These are phyloP conservation scores for Spizellomyces sp. DNA, from an alignment of 192 early-diverging fungal genomes.

Conservation along the genomic window DNA sequence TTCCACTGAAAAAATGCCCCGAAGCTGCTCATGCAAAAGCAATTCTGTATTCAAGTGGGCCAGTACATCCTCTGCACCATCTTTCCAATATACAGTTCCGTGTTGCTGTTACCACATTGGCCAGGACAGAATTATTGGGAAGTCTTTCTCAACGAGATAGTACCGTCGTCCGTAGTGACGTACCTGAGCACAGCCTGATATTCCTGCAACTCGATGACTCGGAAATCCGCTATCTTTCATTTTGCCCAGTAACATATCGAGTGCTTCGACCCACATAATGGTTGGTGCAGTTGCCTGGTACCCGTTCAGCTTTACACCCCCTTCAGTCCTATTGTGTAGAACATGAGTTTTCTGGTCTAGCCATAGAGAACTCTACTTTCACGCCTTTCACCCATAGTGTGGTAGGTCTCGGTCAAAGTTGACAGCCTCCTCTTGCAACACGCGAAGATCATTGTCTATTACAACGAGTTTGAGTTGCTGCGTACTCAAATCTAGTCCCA, in stretches of 20 bases:
- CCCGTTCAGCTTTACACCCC: conserved; percentile 18
- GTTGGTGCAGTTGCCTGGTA: conserved; percentile 64
- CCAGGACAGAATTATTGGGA: background rate
- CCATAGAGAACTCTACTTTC: too few relatives aligned
- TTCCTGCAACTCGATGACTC: conserved; percentile 42
- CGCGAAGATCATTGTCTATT: conserved; percentile 36
- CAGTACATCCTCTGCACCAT: conserved; percentile 48
- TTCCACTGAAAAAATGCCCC: conserved; percentile 52
- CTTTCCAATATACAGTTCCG: conserved; percentile 79
- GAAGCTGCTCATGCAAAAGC: conserved; percentile 56
- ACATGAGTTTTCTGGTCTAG: background rate
- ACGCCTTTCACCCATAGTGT: conserved; percentile 40
- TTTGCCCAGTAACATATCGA: conserved; percentile 61
- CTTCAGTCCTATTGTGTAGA: conserved; percentile 32
- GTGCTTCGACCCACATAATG: conserved; percentile 77
- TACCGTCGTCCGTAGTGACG: background rate
- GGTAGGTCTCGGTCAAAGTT: conserved; percentile 68
- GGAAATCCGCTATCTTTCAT: conserved; percentile 46
- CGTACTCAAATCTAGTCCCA: conserved; percentile 74
- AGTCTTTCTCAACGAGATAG: background rate
- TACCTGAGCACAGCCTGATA: conserved; percentile 70
- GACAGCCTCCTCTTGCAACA: conserved; percentile 56
- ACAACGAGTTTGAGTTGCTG: conserved; percentile 74
- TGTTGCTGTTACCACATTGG: conserved; percentile 64
- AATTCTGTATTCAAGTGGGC: conserved; percentile 32